Evolutionary conservation across 179 eudicot species (phyloP).

Genomic region (Patellifolia procumbens): DNA sequence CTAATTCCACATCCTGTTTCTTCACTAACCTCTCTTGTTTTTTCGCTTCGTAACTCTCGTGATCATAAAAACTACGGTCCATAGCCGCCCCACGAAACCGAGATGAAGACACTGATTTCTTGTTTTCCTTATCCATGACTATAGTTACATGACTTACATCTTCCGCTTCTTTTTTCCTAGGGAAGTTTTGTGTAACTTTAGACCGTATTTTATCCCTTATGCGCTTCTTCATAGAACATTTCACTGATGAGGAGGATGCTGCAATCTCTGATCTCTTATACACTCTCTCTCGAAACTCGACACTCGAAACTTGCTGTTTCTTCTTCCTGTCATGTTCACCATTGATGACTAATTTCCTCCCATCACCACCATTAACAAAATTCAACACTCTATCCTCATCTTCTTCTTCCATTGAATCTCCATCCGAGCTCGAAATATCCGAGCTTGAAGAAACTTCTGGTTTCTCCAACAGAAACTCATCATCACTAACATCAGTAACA

Average conservation of each 20-base stretch:
- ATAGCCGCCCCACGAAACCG: too few species aligned
- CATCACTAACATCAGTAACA: constrained; percentile 6
- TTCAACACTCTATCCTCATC: not conserved
- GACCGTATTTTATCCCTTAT: too few species aligned
- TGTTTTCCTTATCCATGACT: too few species aligned
- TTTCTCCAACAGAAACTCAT: constrained; percentile 2
- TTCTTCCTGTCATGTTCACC: not conserved
- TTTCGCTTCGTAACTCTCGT: constrained; percentile 2
- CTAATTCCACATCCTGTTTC: not conserved
- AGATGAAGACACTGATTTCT: too few species aligned
- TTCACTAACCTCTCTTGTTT: constrained; percentile 14
- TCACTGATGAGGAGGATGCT: not conserved
- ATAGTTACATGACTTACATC: too few species aligned
- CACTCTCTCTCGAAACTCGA: not conserved
- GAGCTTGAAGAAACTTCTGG: not conserved
- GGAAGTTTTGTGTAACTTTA: too few species aligned
- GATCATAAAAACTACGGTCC: too few species aligned
- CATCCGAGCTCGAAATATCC: not conserved
- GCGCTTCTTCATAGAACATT: too few species aligned
- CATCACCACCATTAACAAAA: too few species aligned
- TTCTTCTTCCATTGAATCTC: not conserved
- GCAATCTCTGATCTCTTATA: not conserved
- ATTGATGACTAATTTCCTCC: not conserved
- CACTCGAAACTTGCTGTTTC: not conserved
- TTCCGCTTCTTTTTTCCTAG: too few species aligned